These are phyloP conservation scores for Melanomma pulvis-pyrius DNA, from an alignment of 495 filamentous ascomycete genomes.

Conservation along the genomic window DNA sequence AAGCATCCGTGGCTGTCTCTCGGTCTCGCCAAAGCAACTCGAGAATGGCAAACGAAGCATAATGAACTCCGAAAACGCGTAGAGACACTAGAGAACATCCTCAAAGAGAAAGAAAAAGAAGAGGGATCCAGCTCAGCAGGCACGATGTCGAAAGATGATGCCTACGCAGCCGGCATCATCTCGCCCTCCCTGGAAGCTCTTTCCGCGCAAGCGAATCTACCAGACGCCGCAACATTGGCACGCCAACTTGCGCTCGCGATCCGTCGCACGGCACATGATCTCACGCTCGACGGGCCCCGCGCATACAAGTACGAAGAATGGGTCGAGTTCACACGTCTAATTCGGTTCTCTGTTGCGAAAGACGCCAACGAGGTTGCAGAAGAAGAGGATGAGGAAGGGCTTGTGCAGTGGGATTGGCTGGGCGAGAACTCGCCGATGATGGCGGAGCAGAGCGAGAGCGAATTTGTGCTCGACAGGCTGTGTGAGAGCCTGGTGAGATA, in stretches of 20 bases:
- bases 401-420: constrained; percentile 70
- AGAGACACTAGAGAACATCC: constrained; percentile 11
- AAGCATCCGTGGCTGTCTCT: constrained; percentile 49
- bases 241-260: constrained; percentile 59
- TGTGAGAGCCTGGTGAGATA: constrained; percentile 60
- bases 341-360: constrained; percentile 55
- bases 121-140: background rate
- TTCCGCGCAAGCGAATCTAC: constrained; percentile 7
- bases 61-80: constrained; percentile 40
- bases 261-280: constrained; percentile 53
- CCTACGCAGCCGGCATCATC: background rate
- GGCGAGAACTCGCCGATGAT: constrained; percentile 65
- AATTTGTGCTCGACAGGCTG: constrained; percentile 64
- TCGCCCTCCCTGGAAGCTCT: constrained; percentile 9
- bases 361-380: constrained; percentile 36
- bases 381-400: constrained; percentile 59
- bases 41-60: constrained; percentile 33
- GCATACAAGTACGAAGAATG: constrained; percentile 64
- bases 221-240: constrained; percentile 50
- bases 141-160: constrained; percentile 1
- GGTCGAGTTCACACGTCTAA: constrained; percentile 62
- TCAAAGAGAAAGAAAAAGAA: constrained; percentile 10
- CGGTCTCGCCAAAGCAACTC: constrained; percentile 45
- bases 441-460: constrained; percentile 57
- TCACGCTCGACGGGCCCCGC: constrained; percentile 46